These are phyloP conservation scores for Saprolegnia diclina DNA, from an alignment of 352 stramenopile genomes.

Conservation along the genomic window DNA sequence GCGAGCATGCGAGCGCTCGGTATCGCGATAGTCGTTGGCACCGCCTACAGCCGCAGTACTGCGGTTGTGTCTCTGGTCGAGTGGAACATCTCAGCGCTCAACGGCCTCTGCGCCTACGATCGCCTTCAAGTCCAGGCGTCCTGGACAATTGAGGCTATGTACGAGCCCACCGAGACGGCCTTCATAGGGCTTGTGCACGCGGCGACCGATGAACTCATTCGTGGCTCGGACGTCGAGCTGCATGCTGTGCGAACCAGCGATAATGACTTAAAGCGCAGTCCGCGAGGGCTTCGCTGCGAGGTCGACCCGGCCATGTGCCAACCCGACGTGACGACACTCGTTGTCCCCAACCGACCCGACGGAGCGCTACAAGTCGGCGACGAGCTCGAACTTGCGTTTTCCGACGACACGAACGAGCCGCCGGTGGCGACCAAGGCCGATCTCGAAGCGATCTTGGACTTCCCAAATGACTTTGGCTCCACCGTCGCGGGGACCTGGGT, in stretches of 20 bases:
- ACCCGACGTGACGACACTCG: constrained; percentile 1
- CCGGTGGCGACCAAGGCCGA: constrained; percentile 30
- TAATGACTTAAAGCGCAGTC: constrained; percentile 10
- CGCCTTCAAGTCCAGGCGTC: background rate
- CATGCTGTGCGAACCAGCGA: background rate
- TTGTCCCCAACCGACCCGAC: constrained; percentile 13
- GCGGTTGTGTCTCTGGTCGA: too few relatives aligned
- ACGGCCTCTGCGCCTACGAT: constrained; percentile 14
- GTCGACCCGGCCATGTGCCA: constrained; percentile 5
- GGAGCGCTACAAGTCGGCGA: constrained; percentile 38
- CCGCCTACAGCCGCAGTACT: too few relatives aligned
- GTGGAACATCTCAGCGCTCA: too few relatives aligned
- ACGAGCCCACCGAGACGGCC: background rate
- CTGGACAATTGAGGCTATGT: background rate
- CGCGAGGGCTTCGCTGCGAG: constrained; percentile 3
- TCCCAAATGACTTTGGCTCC: constrained; percentile 57
- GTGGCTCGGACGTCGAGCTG: constrained; percentile 1
- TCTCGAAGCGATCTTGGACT: constrained; percentile 43
- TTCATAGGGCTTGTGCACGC: background rate
- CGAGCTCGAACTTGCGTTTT: constrained; percentile 49
- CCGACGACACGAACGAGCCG: constrained; percentile 47
- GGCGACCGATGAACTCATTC: background rate
- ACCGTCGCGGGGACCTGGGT: constrained; percentile 35
- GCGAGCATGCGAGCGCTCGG: too few relatives aligned
- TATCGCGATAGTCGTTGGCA: too few relatives aligned